A percentile compares a stretch with the other conserved stretches of the same genome.
These are phyloP conservation scores for Cytidiella melzeri DNA, from an alignment of 768 basidiomycete species.

Conservation along the genomic window DNA sequence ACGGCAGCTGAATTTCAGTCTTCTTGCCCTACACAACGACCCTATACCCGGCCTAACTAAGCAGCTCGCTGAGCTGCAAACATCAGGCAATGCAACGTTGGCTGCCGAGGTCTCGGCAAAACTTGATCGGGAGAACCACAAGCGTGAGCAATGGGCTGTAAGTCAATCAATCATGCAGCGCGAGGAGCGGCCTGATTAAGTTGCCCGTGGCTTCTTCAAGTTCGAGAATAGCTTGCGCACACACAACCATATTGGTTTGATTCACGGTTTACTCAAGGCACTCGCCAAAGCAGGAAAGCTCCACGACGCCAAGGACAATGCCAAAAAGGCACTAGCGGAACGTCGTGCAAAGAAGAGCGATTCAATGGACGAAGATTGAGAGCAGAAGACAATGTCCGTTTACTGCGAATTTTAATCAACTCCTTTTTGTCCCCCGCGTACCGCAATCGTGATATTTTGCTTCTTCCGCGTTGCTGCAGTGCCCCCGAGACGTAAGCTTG, in stretches of 20 bases:
- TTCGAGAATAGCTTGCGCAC: conserved; percentile 84
- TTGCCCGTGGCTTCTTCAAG: conserved; percentile 31
- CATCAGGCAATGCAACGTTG: conserved; percentile 24
- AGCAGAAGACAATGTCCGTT: too few species aligned
- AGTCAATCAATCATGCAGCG: conserved; percentile 28
- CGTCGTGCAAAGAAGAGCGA: conserved; percentile 37
- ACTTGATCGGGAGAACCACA: conserved; percentile 62
- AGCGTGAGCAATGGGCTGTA: conserved; percentile 79
- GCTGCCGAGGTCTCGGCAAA: conserved; percentile 49
- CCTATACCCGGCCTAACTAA: conserved; percentile 64
- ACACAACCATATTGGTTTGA: conserved; percentile 83
- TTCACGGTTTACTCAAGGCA: conserved; percentile 64
- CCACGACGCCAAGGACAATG: conserved; percentile 40
- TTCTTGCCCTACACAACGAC: conserved; percentile 81
- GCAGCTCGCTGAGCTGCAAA: conserved; percentile 45
- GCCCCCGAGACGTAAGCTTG: background rate
- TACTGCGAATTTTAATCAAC: too few species aligned
- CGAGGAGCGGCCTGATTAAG: too few species aligned
- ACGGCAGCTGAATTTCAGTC: conserved; percentile 80
- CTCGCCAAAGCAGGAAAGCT: conserved; percentile 69
- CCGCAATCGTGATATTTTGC: background rate
- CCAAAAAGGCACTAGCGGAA: conserved; percentile 38
- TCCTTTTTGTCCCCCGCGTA: background rate
- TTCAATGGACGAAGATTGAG: conserved; percentile 37
- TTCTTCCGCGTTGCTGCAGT: background rate